Base-by-base conservation (phyloP, 257 asterid species). In the Solanum okadae region DNA sequence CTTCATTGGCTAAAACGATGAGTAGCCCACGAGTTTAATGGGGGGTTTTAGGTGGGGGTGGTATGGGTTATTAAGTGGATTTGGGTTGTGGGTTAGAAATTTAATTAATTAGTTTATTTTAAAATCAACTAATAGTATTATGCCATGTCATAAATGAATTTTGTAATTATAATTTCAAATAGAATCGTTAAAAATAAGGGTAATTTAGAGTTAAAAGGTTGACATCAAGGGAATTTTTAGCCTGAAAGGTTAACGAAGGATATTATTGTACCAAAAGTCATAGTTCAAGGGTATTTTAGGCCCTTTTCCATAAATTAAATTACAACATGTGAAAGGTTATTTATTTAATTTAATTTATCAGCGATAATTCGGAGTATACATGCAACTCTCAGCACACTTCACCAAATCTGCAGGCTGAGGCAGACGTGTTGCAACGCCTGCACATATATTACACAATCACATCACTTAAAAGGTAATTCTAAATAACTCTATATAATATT, bases 301-400 rank as follows among this genome's bases (percentile, higher is more conserved):
- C 25, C 11, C 23, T 20, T 56, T 8, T 6, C 11, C 15, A 2
- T 44, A 44, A 34, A 10, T 6, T 34, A 73, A 20, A 20, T 22
- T 35, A 35, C 5, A 34, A 20, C 25, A 34, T 75, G 3, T 2
- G 18, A 20, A 9, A 63, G 31, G 5, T 67, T 25, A 25, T 11
- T 67, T 12, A 67, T 67, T 22, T 2, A 3, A 16, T 10, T 75
- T 37, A 76, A n/a, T 95, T 11, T 44, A 0, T 67, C 88, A 96
- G 3, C 98, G 93, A 93, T 95, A 96, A 73, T 90, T 92, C 18
- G 98, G 97, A 84, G 98, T 91, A 92, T 92, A 96, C 98, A 96
- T 95, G 96, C 99, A 96, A 38, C 99, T 95, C 89, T 95, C 98
- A 20, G 98, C 98, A 86, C 93, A 95, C 94, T 93, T 95, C 29